Evolutionary conservation across 2,329 filamentous ascomycete species (phyloP), one percentile per base, ranked within the genome.

Genomic region (Ramularia endophylla): DNA sequence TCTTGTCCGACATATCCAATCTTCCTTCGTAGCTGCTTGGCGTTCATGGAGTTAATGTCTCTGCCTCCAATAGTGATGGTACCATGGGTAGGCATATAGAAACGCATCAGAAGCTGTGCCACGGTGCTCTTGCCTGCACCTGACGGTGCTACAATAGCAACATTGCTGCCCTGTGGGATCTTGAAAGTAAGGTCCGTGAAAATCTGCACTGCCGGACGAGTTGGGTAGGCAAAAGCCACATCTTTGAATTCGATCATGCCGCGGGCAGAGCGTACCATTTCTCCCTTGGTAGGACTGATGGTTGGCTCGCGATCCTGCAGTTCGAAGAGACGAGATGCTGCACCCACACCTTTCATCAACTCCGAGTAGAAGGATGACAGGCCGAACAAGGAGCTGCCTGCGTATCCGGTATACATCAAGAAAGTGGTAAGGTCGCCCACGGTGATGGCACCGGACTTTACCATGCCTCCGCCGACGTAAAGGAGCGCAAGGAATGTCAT

Each of bases 331-430:
- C 92, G 84, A 58, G 85, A 94, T n/a, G 92, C 92, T 30, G 92
- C 92, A 57, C 94, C 92, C 3, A 95, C 90, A 30, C 94, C 94
- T 65, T 98, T 98, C 92, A 98, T 98, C 47, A 98, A 74, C 62
- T 98, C 92, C 0, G 89, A 95, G 66, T 95, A 98, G 68, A 98
- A 98, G 42, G 86, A 87, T 3, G 88, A 95, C 2, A 98, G 72
- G 3, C 92, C 92, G 54, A 97, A 95, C 50, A 98, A 77, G 65
- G 87, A 94, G 36, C 86, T 92, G 13, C 80, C 80, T 39, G 80
- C 80, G 54, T 83, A 97, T 3, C 87, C 90, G 3, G 89, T 94
- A 65, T 97, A 98, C 90, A 98, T 97, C 69, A 98, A 77, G 66
- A 98, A 98, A 0, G 88, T 94, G 1, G 92, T 94, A 31, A 98